phyloP scores from a whole-genome alignment of 2,329 filamentous ascomycete genomes.

The Albifimbria verrucaria region DNA sequence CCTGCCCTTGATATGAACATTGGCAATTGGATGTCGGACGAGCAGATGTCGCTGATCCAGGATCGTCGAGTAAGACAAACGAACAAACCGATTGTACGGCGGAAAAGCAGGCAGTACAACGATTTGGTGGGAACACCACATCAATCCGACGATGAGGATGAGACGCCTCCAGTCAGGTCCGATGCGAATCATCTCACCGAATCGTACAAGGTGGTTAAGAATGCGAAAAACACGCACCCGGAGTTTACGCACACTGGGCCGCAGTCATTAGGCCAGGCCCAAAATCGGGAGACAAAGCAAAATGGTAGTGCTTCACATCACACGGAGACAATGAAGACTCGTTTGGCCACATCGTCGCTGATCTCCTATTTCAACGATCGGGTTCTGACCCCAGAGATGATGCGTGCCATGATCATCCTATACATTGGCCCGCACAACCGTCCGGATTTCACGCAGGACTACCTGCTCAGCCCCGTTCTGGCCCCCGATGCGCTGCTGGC shows the following conservation, averaged over 20 bases:
- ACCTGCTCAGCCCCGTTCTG: constrained; percentile 82
- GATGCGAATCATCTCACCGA: constrained; percentile 2
- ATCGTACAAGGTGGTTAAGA: neutral
- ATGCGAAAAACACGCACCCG: constrained; percentile 35
- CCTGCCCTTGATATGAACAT: constrained; percentile 95
- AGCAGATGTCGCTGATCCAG: constrained; percentile 92
- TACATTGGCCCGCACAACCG: constrained; percentile 93
- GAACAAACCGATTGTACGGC: constrained; percentile 72
- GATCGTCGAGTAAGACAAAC: constrained; percentile 75
- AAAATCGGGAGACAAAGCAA: constrained; percentile 12
- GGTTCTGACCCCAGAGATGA: constrained; percentile 94
- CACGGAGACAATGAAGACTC: constrained; percentile 65
- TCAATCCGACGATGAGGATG: constrained; percentile 71
- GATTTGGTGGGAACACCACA: constrained; percentile 80
- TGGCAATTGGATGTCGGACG: constrained; percentile 98
- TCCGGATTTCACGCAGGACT: constrained; percentile 89
- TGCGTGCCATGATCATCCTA: constrained; percentile 97
- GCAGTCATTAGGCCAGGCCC: constrained; percentile 19
- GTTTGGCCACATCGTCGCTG: constrained; percentile 94
- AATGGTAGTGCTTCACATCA: constrained; percentile 43
- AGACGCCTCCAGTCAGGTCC: constrained; percentile 19
- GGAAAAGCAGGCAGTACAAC: constrained; percentile 87
- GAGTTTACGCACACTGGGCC: constrained; percentile 50
- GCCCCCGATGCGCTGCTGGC: constrained; percentile 81
- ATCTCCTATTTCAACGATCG: constrained; percentile 98